Base-by-base conservation (phyloP, 331 rosid species). In the Acacia concinna region DNA sequence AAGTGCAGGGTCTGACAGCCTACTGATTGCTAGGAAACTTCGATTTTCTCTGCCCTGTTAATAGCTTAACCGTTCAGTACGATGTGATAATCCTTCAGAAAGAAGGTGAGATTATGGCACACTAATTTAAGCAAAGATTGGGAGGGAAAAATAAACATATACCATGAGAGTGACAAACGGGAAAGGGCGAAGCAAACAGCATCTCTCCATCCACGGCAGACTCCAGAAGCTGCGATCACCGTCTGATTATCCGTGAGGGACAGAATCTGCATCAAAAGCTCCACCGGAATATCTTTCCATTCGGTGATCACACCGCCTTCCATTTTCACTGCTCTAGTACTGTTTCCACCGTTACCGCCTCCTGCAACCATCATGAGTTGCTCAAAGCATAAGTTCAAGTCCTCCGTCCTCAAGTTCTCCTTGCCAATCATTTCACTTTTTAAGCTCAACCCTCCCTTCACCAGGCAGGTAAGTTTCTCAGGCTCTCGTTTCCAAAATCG, bases 161-260 rank as follows among this genome's bases (percentile, higher is more conserved):
- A 94, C 98, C 98, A 94, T 76, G 93, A 84, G 78, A 94, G 91
- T 73, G 97, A 94, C 59, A 94, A 91, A 63, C 81, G 93, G 28
- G 84, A 65, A 37, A 85, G 90, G 49, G 86, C 93, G 46, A 82
- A 84, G 87, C 81, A 86, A 75, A 90, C 78, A 49, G 93, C 87
- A 85, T 92, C 96, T 82, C 97, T 92, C 97, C 97, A 92, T n/a
- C 90, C 97, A 81, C 96, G 89, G 75, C 97, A 94, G 68, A 94
- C 93, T 25, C 91, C 92, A 52, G 97, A 87, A 37, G 93, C 97
- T 64, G 49, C 41, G 71, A 94, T 75, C 75, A 82, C 91, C 34
- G 87, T 83, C 85, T 71, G 88, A 86, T 94, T 91, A 85, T 88
- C 97, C 2, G 84, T 82, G 65, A 89, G 89, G 6, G 93, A 82